These are phyloP conservation scores for Globisporangium splendens DNA, from an alignment of 352 stramenopile genomes.

Conservation along the genomic window DNA sequence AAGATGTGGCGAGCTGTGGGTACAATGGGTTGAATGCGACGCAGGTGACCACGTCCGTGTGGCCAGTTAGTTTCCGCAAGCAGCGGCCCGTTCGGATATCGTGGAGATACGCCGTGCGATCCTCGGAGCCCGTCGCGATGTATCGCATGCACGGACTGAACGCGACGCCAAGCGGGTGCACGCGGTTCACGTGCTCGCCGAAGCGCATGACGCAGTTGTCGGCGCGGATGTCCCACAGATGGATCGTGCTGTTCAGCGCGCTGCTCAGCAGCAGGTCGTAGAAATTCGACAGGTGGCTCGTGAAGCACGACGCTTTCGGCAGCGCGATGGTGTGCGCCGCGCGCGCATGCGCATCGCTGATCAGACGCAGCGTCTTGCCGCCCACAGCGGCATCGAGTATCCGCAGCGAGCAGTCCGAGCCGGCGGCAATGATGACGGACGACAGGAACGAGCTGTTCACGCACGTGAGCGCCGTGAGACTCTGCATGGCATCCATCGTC, in stretches of 20 bases:
- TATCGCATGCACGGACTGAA: constrained; percentile 91
- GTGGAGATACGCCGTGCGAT: constrained; percentile 80
- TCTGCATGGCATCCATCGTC: constrained; percentile 61
- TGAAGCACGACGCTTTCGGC: constrained; percentile 59
- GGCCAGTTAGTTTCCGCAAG: constrained; percentile 53
- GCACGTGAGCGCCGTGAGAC: constrained; percentile 60
- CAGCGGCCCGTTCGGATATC: constrained; percentile 74
- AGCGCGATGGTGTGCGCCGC: constrained; percentile 64
- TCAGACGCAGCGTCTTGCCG: constrained; percentile 41
- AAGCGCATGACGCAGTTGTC: constrained; percentile 87
- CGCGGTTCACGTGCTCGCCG: constrained; percentile 78
- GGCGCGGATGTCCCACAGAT: constrained; percentile 86
- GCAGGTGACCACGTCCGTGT: constrained; percentile 74
- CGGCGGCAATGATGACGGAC: constrained; percentile 60
- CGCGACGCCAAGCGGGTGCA: constrained; percentile 60
- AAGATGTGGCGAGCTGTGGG: constrained; percentile 78
- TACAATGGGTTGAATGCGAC: constrained; percentile 79
- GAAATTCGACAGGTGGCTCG: constrained; percentile 68
- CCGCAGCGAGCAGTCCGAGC: constrained; percentile 72
- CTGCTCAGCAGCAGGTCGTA: constrained; percentile 84
- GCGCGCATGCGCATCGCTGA: constrained; percentile 59
- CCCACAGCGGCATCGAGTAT: constrained; percentile 70
- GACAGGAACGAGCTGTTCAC: constrained; percentile 84
- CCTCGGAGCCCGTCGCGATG: constrained; percentile 83
- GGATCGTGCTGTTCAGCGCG: constrained; percentile 58